Evolutionary conservation across 495 filamentous ascomycete genomes (phyloP).

Genomic region (Viridothelium virens): DNA sequence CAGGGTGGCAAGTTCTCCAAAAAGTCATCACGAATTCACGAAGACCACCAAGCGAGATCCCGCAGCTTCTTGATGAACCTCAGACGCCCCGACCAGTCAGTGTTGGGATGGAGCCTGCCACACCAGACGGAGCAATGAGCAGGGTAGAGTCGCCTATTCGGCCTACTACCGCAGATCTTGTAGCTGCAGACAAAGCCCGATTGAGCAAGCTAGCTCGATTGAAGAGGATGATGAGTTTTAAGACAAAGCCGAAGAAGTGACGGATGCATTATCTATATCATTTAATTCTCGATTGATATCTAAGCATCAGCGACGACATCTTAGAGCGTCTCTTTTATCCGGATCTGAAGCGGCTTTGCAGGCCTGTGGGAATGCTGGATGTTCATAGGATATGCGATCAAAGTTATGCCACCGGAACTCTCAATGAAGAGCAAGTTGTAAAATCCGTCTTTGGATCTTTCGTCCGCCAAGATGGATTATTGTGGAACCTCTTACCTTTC

Average conservation of each 20-base stretch:
- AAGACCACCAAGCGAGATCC: background rate
- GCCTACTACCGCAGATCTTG: background rate
- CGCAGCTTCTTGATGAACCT: background rate
- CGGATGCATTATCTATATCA: background rate
- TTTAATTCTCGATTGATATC: background rate
- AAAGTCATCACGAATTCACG: slow-evolving; percentile 19
- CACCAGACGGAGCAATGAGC: background rate
- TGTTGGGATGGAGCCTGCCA: background rate
- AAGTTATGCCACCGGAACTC: too few species aligned
- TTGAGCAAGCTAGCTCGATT: slow-evolving; percentile 2
- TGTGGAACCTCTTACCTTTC: background rate
- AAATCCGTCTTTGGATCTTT: background rate
- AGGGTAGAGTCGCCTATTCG: background rate
- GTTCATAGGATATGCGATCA: too few species aligned
- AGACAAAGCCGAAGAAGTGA: slow-evolving; percentile 1
- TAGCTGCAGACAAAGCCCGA: slow-evolving; percentile 3
- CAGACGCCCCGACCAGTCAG: slow-evolving; percentile 7
- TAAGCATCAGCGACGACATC: slow-evolving; percentile 4
- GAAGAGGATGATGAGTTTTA: slow-evolving; percentile 9
- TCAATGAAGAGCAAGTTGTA: too few species aligned
- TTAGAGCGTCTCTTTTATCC: background rate
- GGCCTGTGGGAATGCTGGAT: background rate
- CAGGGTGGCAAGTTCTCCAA: slow-evolving; percentile 30
- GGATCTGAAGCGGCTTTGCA: background rate
- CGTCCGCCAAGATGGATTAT: background rate